phyloP scores from a whole-genome alignment of 2,329 filamentous ascomycete genomes.

The Achaetomium macrosporum region DNA sequence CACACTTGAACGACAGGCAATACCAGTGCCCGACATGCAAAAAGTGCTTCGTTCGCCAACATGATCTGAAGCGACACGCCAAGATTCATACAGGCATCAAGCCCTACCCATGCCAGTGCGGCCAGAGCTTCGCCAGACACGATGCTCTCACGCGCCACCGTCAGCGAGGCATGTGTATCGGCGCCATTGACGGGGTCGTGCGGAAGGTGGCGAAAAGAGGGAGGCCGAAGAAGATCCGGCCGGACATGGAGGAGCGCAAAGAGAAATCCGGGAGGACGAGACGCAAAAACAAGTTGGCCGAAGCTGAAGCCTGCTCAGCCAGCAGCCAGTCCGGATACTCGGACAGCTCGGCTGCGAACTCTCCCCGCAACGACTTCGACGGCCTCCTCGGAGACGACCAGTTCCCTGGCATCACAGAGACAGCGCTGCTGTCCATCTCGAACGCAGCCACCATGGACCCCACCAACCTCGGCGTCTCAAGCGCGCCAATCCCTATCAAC shows the following conservation, averaged over 20 bases:
- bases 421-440: slow-evolving; percentile 28
- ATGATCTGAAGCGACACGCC: slow-evolving; percentile 93
- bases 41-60: slow-evolving; percentile 94
- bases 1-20: slow-evolving; percentile 91
- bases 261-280: slow-evolving; percentile 53
- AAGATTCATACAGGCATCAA: slow-evolving; percentile 97
- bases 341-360: slow-evolving; percentile 50
- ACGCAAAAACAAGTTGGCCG: slow-evolving; percentile 47
- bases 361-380: slow-evolving; percentile 44
- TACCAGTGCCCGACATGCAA: slow-evolving; percentile 89
- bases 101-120: slow-evolving; percentile 89
- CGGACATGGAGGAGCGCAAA: slow-evolving; percentile 49
- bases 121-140: slow-evolving; percentile 89
- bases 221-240: slow-evolving; percentile 56
- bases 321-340: slow-evolving; percentile 53
- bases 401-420: slow-evolving; percentile 36
- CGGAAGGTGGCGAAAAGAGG: slow-evolving; percentile 58
- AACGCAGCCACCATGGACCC: slow-evolving; percentile 31
- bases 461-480: slow-evolving; percentile 34
- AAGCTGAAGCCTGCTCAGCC: slow-evolving; percentile 37
- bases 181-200: slow-evolving; percentile 76
- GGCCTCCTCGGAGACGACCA: slow-evolving; percentile 25
- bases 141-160: slow-evolving; percentile 91
- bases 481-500: slow-evolving; percentile 35
- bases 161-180: slow-evolving; percentile 93